Conservation (phyloP, 2,329 filamentous ascomycete species). For the Xylaria sp. region DNA sequence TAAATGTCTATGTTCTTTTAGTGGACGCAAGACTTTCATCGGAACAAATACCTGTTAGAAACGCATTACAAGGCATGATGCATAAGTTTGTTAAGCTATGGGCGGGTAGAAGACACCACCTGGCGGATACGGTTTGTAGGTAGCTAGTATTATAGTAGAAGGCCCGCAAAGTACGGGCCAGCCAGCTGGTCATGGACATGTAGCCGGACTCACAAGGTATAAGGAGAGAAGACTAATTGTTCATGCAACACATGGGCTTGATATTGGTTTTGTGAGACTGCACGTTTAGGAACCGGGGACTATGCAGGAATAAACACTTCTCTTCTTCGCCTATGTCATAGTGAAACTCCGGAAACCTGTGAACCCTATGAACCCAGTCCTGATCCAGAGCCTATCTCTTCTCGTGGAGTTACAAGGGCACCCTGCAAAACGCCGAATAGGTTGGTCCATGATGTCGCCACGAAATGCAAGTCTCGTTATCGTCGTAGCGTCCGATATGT, state of each 20-base stretch:
- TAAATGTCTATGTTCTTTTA: no score
- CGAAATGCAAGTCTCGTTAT: slow-evolving; percentile 41
- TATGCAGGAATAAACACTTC: slow-evolving; percentile 31
- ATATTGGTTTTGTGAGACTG: slow-evolving; percentile 32
- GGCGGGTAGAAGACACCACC: not conserved
- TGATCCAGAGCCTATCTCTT: slow-evolving; percentile 35
- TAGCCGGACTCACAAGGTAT: slow-evolving; percentile 4
- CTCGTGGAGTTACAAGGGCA: slow-evolving; percentile 23
- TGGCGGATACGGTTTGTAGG: not conserved
- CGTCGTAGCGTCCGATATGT: slow-evolving; percentile 42
- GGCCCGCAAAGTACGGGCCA: no score
- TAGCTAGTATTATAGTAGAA: not conserved
- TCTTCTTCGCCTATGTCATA: slow-evolving; percentile 38
- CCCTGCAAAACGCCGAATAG: slow-evolving; percentile 30
- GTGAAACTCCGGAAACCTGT: slow-evolving; percentile 40
- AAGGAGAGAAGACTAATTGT: slow-evolving; percentile 1
- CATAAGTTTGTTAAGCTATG: not conserved
- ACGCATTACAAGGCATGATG: no score
- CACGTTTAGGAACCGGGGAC: slow-evolving; percentile 28
- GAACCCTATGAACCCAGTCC: slow-evolving; percentile 38
- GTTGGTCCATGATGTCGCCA: slow-evolving; percentile 38
- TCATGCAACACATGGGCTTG: slow-evolving; percentile 31
- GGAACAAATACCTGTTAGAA: not conserved
- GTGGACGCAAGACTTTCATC: no score
- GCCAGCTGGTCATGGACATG: not conserved